These are phyloP conservation scores for Penicillium sp. DNA, from an alignment of 2,329 filamentous ascomycete genomes.

Conservation along the genomic window DNA sequence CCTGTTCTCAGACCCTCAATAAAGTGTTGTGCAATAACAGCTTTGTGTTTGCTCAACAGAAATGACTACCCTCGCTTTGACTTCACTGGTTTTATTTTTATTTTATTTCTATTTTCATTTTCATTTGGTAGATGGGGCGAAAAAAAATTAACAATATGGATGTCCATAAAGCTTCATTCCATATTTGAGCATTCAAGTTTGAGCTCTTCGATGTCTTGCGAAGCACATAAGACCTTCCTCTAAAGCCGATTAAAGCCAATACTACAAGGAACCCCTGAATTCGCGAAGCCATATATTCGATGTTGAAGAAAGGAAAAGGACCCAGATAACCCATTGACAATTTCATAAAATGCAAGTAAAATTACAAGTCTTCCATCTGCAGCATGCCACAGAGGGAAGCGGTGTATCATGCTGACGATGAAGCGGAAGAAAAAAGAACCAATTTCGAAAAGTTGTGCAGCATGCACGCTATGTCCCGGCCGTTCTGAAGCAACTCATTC, in stretches of 20 bases:
- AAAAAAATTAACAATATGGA: background rate
- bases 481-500: slow-evolving; percentile 6
- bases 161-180: background rate
- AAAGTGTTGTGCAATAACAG: background rate
- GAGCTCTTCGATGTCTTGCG: background rate
- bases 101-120: too few relatives aligned
- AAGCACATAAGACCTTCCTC: background rate
- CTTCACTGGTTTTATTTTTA: too few relatives aligned
- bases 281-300: background rate
- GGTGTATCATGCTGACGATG: background rate
- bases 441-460: background rate
- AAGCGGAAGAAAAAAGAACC: background rate
- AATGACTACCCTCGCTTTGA: background rate
- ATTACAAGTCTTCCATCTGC: slow-evolving; percentile 11
- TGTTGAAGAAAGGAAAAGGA: background rate
- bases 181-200: background rate
- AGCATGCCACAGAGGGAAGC: background rate
- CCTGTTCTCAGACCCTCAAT: background rate
- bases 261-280: background rate
- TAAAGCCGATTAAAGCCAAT: background rate
- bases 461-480: background rate
- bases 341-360: slow-evolving; percentile 17
- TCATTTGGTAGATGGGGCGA: background rate
- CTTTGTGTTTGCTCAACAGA: background rate
- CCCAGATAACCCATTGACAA: slow-evolving; percentile 2